A percentile compares a stretch with the other conserved stretches of the same genome.
Conservation (phyloP, 257 asterid species). For the Fraxinus quadrangulata region DNA sequence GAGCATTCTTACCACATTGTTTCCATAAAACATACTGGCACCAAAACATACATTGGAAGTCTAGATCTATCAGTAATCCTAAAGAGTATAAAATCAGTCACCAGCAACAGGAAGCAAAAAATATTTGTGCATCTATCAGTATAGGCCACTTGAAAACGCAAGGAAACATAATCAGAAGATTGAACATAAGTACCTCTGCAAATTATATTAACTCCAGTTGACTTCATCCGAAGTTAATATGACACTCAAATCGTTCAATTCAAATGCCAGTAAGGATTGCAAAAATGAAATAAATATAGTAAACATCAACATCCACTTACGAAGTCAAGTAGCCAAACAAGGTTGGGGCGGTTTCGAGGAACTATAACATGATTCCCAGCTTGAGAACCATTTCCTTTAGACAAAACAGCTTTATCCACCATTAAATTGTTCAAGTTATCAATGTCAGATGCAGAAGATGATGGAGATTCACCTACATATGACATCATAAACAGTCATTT, state of each 20-base stretch:
- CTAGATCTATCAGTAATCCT: slow-evolving; percentile 7
- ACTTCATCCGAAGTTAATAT: slow-evolving; percentile 9
- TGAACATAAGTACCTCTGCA: background rate
- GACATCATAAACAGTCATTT: slow-evolving; percentile 26
- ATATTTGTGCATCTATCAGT: background rate
- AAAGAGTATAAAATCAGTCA: background rate
- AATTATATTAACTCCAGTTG: slow-evolving; percentile 10
- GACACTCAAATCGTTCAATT: slow-evolving; percentile 8
- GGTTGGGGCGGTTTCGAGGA: slow-evolving; percentile 59
- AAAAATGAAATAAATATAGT: slow-evolving; percentile 19
- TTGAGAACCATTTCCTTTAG: slow-evolving; percentile 59
- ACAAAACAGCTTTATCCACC: slow-evolving; percentile 54
- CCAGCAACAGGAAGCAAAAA: background rate
- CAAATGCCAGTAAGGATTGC: background rate
- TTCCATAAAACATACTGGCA: no score
- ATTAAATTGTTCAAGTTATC: slow-evolving; percentile 76
- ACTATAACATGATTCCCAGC: slow-evolving; percentile 58
- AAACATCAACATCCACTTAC: slow-evolving; percentile 51
- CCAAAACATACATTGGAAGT: background rate
- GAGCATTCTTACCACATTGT: no score
- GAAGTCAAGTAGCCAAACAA: slow-evolving; percentile 76
- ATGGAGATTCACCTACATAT: slow-evolving; percentile 86
- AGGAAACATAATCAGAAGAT: slow-evolving; percentile 6
- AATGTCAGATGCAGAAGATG: slow-evolving; percentile 91
- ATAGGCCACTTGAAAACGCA: background rate